Evolutionary conservation across 305 asterid species (phyloP).

Genomic region (Salvia sclarea): DNA sequence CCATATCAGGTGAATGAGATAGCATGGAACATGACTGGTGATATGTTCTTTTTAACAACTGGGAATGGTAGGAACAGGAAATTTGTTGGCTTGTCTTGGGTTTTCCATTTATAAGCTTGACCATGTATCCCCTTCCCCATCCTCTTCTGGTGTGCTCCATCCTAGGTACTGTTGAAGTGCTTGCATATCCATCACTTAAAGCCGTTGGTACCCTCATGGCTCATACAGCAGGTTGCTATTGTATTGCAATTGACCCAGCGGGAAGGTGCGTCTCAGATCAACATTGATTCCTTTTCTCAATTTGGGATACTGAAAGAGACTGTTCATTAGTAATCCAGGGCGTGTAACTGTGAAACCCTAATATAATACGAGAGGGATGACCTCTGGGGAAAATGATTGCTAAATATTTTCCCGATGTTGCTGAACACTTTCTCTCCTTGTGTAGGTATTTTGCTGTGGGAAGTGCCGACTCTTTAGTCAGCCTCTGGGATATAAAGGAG

Average conservation of each 20-base stretch:
- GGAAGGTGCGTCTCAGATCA: constrained; percentile 63
- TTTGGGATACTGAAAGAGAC: background rate
- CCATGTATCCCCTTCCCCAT: background rate
- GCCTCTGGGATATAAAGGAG: constrained; percentile 96
- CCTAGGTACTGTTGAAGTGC: constrained; percentile 91
- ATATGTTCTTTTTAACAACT: constrained; percentile 86
- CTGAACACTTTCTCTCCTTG: constrained; percentile 15
- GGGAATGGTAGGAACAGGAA: constrained; percentile 74
- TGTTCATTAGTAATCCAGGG: constrained; percentile 3
- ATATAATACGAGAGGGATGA: background rate
- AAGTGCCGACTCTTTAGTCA: constrained; percentile 98
- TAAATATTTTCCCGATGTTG: constrained; percentile 3
- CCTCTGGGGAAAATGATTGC: background rate
- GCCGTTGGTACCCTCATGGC: constrained; percentile 84
- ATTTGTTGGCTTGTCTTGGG: constrained; percentile 19
- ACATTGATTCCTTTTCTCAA: background rate
- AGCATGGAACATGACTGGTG: constrained; percentile 88
- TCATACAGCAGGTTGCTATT: constrained; percentile 98
- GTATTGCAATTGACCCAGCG: constrained; percentile 92
- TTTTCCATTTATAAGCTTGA: constrained; percentile 21
- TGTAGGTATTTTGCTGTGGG: constrained; percentile 95
- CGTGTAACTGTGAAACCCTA: background rate
- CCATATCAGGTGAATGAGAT: constrained; percentile 87
- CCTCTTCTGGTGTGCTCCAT: constrained; percentile 13
- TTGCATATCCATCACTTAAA: constrained; percentile 81